Percentiles rank a stretch among this genome's conserved stretches.
phyloP scores from a whole-genome alignment of 78 protist genomes.

The Guillardia theta region DNA sequence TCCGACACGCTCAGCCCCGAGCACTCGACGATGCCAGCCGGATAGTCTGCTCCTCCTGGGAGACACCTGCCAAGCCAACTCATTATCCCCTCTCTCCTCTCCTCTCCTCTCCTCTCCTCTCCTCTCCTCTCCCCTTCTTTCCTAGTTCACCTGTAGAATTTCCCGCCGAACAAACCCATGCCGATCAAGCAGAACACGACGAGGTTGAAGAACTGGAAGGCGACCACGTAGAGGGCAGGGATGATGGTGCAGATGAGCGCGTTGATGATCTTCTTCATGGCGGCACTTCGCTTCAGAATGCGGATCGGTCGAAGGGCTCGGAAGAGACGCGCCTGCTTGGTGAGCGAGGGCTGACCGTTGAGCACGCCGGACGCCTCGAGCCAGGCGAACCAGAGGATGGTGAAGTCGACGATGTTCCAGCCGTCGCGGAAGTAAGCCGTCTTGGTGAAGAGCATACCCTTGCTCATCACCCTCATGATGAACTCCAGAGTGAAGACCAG shows the following conservation, averaged over 20 bases:
- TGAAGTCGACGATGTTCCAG: background rate
- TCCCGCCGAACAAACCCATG: conserved; percentile 6
- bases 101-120: no score
- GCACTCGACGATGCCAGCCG: background rate
- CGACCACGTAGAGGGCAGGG: background rate
- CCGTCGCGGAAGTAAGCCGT: background rate
- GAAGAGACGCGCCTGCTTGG: background rate
- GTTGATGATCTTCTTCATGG: background rate
- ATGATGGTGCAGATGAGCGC: background rate
- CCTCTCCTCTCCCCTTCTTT: no score
- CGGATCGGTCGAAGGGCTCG: background rate
- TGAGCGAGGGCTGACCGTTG: background rate
- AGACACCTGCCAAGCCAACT: no score
- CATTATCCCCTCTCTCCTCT: no score
- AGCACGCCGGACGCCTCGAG: background rate
- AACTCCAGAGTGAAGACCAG: background rate
- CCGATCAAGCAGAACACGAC: background rate
- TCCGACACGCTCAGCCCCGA: background rate
- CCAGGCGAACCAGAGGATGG: background rate
- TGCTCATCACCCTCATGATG: background rate
- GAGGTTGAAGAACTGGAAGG: background rate
- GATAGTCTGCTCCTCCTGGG: background rate
- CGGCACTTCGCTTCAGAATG: background rate
- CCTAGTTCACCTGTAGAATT: background rate
- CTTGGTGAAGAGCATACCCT: background rate